phyloP scores from a whole-genome alignment of 495 filamentous ascomycete genomes.

The Cercophora scortea region DNA sequence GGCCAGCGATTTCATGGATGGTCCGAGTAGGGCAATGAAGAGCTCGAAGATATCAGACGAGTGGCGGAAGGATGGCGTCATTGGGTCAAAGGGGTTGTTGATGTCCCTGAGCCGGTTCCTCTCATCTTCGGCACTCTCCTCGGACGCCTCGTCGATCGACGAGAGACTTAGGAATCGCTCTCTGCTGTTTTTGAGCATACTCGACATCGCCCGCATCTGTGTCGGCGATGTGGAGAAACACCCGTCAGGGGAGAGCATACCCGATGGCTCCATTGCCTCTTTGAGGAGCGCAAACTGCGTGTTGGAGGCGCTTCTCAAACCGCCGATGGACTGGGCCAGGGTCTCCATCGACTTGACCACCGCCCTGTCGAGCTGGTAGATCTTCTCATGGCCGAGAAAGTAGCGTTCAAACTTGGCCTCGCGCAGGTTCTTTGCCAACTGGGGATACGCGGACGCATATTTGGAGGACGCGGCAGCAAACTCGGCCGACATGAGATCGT shows the following conservation, averaged over 20 bases:
- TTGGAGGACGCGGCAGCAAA: conserved; percentile 59
- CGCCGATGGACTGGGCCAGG: conserved; percentile 84
- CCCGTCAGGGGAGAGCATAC: conserved; percentile 20
- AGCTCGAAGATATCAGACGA: conserved; percentile 76
- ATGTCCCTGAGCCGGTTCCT: conserved; percentile 9
- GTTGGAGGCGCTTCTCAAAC: conserved; percentile 78
- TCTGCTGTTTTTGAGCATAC: conserved; percentile 20
- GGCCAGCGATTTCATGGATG: conserved; percentile 91
- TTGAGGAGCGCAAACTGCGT: conserved; percentile 80
- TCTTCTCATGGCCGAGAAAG: conserved; percentile 69
- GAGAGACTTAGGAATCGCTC: conserved; percentile 36
- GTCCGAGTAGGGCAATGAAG: conserved; percentile 82
- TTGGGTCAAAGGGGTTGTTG: conserved; percentile 4
- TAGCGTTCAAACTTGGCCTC: conserved; percentile 92
- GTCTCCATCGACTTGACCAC: conserved; percentile 80
- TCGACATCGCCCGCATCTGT: conserved; percentile 23
- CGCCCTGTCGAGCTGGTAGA: conserved; percentile 71
- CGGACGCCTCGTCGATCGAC: conserved; percentile 59
- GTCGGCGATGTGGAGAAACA: conserved; percentile 23
- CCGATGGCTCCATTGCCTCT: conserved; percentile 37
- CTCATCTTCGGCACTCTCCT: conserved; percentile 48
- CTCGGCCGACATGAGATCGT: conserved; percentile 55
- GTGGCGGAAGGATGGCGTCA: conserved; percentile 32
- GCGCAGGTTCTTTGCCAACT: conserved; percentile 69
- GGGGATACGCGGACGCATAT: conserved; percentile 61